These are phyloP conservation scores for Lithohypha guttulata DNA, from an alignment of 2,329 filamentous ascomycete genomes.

Conservation along the genomic window DNA sequence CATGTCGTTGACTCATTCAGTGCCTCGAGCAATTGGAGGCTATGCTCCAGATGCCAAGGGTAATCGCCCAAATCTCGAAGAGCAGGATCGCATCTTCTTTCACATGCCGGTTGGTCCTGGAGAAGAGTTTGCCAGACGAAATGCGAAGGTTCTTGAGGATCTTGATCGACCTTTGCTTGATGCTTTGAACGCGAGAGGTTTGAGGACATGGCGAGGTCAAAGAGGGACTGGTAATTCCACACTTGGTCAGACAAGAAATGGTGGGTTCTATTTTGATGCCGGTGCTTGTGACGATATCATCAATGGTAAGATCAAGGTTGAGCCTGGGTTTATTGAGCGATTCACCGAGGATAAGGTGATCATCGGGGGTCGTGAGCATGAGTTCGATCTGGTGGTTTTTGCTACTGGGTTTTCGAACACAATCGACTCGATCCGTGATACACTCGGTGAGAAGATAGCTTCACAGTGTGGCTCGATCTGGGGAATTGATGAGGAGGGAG, in stretches of 20 bases:
- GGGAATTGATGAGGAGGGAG: slow-evolving; percentile 25
- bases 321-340: slow-evolving; percentile 16
- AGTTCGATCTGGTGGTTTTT: slow-evolving; percentile 26
- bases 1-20: slow-evolving; percentile 23
- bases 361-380: slow-evolving; percentile 25
- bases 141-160: slow-evolving; percentile 19
- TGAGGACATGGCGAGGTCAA: slow-evolving; percentile 28
- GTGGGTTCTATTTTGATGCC: slow-evolving; percentile 26
- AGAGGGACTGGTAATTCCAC: slow-evolving; percentile 26
- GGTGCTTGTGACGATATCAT: slow-evolving; percentile 25
- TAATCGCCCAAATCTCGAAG: slow-evolving; percentile 9
- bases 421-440: slow-evolving; percentile 21
- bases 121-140: slow-evolving; percentile 20
- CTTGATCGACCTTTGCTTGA: slow-evolving; percentile 21
- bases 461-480: slow-evolving; percentile 21
- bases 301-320: slow-evolving; percentile 25
- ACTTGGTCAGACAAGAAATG: slow-evolving; percentile 25
- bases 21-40: slow-evolving; percentile 23
- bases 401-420: slow-evolving; percentile 24
- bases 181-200: slow-evolving; percentile 22
- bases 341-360: slow-evolving; percentile 28
- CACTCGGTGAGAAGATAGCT: slow-evolving; percentile 22
- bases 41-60: slow-evolving; percentile 15
- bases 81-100: slow-evolving; percentile 11
- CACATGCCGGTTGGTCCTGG: slow-evolving; percentile 8